phyloP scores from a whole-genome alignment of 2,329 filamentous ascomycete species.

The Fusarium foetens region DNA sequence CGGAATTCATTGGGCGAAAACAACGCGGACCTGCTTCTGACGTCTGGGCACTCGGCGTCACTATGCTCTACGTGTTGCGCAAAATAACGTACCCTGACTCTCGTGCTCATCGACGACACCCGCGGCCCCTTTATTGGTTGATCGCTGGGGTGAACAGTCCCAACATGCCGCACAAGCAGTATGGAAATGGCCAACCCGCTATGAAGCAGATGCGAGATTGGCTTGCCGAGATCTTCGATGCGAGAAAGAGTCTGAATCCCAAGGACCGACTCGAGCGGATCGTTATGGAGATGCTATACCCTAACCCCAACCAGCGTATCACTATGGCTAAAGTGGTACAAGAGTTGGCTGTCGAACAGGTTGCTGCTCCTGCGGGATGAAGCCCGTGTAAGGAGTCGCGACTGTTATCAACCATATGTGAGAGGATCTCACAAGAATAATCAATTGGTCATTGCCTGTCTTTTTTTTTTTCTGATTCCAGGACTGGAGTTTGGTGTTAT shows the following conservation, averaged over 20 bases:
- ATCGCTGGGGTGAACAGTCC: slow-evolving; percentile 65
- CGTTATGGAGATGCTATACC: slow-evolving; percentile 64
- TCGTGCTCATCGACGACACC: slow-evolving; percentile 59
- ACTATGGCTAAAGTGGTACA: slow-evolving; percentile 63
- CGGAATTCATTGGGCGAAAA: slow-evolving; percentile 67
- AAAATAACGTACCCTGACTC: slow-evolving; percentile 66
- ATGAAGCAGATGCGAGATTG: slow-evolving; percentile 65
- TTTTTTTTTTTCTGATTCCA: slow-evolving; percentile 24
- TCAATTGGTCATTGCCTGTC: slow-evolving; percentile 6
- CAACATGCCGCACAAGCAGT: slow-evolving; percentile 46
- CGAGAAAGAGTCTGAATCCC: slow-evolving; percentile 57
- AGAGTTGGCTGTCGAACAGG: slow-evolving; percentile 53
- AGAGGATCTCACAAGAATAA: slow-evolving; percentile 8
- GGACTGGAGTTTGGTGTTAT: slow-evolving; percentile 22
- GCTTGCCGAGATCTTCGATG: slow-evolving; percentile 63
- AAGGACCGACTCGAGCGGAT: slow-evolving; percentile 62
- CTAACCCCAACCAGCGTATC: slow-evolving; percentile 62
- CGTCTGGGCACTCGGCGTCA: slow-evolving; percentile 69
- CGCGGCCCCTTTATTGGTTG: slow-evolving; percentile 65
- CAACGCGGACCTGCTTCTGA: slow-evolving; percentile 65
- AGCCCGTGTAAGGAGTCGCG: background rate
- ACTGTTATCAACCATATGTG: slow-evolving; percentile 6
- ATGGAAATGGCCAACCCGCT: slow-evolving; percentile 54
- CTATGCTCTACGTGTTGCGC: slow-evolving; percentile 68
- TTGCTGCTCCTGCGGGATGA: slow-evolving; percentile 22